These are phyloP conservation scores for Vicia villosa DNA, from an alignment of 306 rosid genomes.

Conservation along the genomic window DNA sequence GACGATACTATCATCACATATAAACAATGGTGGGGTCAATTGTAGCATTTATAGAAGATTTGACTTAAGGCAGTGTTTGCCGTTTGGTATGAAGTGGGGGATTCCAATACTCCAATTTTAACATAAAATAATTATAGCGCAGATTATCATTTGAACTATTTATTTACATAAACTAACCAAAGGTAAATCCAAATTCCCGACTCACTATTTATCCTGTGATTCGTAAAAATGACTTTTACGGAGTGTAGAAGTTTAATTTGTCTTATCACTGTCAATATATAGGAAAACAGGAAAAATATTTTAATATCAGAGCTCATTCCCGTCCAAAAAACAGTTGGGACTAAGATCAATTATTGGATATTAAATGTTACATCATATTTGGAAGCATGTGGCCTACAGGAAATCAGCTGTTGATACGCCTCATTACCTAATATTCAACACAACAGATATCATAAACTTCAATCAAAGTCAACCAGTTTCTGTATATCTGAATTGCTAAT, in stretches of 20 bases:
- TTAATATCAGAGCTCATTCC: neutral
- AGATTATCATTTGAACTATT: no score
- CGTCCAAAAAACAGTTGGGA: neutral
- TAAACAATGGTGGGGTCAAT: constrained; percentile 32
- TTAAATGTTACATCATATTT: neutral
- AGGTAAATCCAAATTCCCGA: neutral
- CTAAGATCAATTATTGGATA: neutral
- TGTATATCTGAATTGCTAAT: constrained; percentile 15
- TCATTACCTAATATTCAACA: neutral
- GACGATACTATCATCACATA: constrained; percentile 25
- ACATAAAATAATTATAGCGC: neutral
- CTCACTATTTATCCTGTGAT: constrained; percentile 14
- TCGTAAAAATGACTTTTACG: neutral
- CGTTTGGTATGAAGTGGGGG: neutral
- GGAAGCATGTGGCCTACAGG: neutral
- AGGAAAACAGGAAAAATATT: constrained; percentile 8
- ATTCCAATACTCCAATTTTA: neutral
- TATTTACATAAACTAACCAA: neutral
- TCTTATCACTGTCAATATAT: neutral
- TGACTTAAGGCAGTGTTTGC: neutral
- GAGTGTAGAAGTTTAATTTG: neutral
- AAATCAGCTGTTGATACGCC: constrained; percentile 11
- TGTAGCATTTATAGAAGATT: neutral
- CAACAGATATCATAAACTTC: neutral
- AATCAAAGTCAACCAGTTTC: neutral